Base-by-base conservation (phyloP, 129 eudicot genomes). In the Lactuca saligna region DNA sequence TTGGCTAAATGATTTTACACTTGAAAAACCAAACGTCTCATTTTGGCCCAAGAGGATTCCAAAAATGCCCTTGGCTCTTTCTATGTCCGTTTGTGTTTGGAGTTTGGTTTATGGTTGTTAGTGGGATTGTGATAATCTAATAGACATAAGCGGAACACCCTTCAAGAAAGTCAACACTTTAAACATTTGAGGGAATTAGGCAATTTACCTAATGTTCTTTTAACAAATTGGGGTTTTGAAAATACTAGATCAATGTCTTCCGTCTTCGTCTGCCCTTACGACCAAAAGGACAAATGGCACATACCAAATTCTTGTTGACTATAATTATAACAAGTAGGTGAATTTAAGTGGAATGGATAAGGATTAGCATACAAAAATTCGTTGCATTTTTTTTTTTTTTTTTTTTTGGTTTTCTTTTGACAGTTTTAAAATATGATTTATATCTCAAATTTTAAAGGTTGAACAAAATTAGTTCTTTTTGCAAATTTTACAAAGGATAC, bases 1-100 rank as follows among this genome's bases (percentile, higher is more conserved):
- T 25, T 25, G 29, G 29, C 44, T 17, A 68, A 50, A 37, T 31
- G 50, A 51, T 37, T 60, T 60, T 63, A 64, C 71, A 73, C 57
- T 25, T 73, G 5, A 53, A 61, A 46, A 35, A 4, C 6, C 0
- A 4, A 35, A 4, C 0, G 7, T 56, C 35, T 20, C 68, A 73
- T 63, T 65, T 53, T 54, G 77, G 14, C 69, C 48, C 54, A 35
- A 56, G 17, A 34, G 54, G 77, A 8, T 38, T 32, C 16, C 56
- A 8, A 35, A 31, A 73, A 25, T 51, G 63, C 63, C 37, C 25
- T 67, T 68, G 70, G 15, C 37, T 75, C 55, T 57, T 66, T 66
- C 55, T 75, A 20, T 75, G 62, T 75, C 61, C 20, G 8, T 66
- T 57, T 75, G 69, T 25, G 63, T 51, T 75, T 75, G 63, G 74